phyloP scores from a whole-genome alignment of 148 eudicot species.

The Amaranthus cruentus region DNA sequence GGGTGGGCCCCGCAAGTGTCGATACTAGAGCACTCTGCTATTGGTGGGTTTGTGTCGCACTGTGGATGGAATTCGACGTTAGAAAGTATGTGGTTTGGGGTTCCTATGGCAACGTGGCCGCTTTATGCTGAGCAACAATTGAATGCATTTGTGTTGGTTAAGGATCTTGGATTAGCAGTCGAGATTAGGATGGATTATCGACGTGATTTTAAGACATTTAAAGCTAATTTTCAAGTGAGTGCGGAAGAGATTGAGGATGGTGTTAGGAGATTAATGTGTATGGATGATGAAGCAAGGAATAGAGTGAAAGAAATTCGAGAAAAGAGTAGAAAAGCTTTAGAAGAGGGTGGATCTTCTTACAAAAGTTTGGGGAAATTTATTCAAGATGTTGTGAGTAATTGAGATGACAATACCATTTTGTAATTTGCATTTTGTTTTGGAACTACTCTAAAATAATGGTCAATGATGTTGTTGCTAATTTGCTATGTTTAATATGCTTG shows the following conservation, averaged over 20 bases:
- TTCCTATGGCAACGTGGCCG: conserved; percentile 49
- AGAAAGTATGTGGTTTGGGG: conserved; percentile 41
- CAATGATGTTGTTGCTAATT: too few relatives aligned
- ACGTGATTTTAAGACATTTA: neutral
- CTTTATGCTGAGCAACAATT: conserved; percentile 43
- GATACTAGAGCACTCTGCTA: conserved; percentile 31
- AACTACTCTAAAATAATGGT: too few relatives aligned
- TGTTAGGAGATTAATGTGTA: conserved; percentile 26
- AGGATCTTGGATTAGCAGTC: conserved; percentile 33
- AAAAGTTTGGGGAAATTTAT: conserved; percentile 11
- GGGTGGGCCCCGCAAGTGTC: conserved; percentile 44
- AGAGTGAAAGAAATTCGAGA: conserved; percentile 23
- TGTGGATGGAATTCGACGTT: conserved; percentile 57
- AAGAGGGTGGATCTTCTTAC: conserved; percentile 33
- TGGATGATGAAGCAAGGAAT: conserved; percentile 3
- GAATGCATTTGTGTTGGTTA: conserved; percentile 40
- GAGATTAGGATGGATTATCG: conserved; percentile 40
- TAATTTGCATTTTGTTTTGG: too few relatives aligned
- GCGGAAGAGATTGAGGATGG: conserved; percentile 34
- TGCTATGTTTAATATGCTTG: too few relatives aligned
- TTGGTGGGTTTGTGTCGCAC: conserved; percentile 47
- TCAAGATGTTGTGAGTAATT: neutral
- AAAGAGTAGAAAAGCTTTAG: conserved; percentile 17
- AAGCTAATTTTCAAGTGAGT: conserved; percentile 15
- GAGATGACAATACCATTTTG: too few relatives aligned